phyloP scores from a whole-genome alignment of 352 stramenopile species.

The Pythium aphanidermatum region DNA sequence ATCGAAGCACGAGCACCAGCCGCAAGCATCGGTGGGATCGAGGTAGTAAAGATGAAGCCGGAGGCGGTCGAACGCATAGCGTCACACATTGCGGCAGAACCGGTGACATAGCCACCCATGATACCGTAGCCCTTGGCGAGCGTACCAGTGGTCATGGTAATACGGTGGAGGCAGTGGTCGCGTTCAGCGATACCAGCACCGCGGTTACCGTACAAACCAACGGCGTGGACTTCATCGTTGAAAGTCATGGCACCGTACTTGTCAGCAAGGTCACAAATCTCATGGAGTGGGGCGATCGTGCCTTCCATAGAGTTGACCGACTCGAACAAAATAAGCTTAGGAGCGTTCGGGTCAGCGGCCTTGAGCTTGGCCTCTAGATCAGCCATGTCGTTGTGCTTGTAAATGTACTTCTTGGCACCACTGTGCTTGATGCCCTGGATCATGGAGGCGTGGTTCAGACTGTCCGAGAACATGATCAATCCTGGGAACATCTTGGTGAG shows the following conservation, averaged over 20 bases:
- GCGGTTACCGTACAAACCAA: slow-evolving; percentile 84
- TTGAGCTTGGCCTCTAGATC: slow-evolving; percentile 79
- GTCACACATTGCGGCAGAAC: slow-evolving; percentile 76
- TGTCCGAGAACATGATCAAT: slow-evolving; percentile 87
- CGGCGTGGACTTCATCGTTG: slow-evolving; percentile 88
- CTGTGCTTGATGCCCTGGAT: slow-evolving; percentile 83
- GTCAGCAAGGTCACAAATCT: slow-evolving; percentile 83
- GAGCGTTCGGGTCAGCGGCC: slow-evolving; percentile 55
- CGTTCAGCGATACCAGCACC: slow-evolving; percentile 82
- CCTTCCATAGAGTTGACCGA: slow-evolving; percentile 88
- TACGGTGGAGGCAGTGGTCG: slow-evolving; percentile 79
- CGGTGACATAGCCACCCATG: slow-evolving; percentile 89
- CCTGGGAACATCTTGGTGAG: slow-evolving; percentile 89
- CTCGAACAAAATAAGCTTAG: slow-evolving; percentile 85
- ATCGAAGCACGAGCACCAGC: slow-evolving; percentile 78
- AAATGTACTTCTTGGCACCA: slow-evolving; percentile 73
- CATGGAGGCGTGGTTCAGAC: slow-evolving; percentile 89
- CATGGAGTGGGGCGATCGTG: slow-evolving; percentile 76
- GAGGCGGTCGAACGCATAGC: slow-evolving; percentile 83
- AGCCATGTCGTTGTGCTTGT: slow-evolving; percentile 82
- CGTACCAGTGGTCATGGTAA: slow-evolving; percentile 89
- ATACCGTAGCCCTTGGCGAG: slow-evolving; percentile 89
- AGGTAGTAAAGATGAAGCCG: slow-evolving; percentile 91
- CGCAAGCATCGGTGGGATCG: slow-evolving; percentile 82
- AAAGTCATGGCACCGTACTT: slow-evolving; percentile 92